phyloP scores from a whole-genome alignment of 148 eudicot genomes.

The Rheum nobile region DNA sequence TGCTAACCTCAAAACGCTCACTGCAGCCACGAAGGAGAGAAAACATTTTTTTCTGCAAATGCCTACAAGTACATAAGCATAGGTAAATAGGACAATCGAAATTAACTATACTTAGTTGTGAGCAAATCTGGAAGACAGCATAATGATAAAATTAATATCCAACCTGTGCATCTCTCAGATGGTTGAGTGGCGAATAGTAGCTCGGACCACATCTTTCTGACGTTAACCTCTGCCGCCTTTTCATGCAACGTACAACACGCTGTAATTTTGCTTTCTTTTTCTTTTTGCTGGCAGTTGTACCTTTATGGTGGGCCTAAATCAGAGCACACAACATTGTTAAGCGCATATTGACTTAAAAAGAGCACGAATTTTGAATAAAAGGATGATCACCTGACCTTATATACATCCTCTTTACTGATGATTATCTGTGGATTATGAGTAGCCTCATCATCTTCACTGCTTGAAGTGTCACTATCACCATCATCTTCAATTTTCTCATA shows the following conservation, averaged over 20 bases:
- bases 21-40: constrained; percentile 71
- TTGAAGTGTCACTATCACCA: constrained; percentile 63
- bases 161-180: constrained; percentile 91
- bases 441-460: constrained; percentile 76
- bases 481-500: constrained; percentile 77
- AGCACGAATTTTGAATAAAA: neutral
- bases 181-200: constrained; percentile 80
- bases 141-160: constrained; percentile 8
- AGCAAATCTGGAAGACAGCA: neutral
- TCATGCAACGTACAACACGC: constrained; percentile 87
- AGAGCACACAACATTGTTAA: too few species aligned
- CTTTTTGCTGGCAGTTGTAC: constrained; percentile 89
- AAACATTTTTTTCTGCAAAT: constrained; percentile 77
- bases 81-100: neutral
- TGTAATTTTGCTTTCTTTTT: constrained; percentile 88
- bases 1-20: constrained; percentile 81
- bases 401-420: constrained; percentile 63
- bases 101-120: neutral
- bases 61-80: constrained; percentile 55
- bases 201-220: constrained; percentile 50
- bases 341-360: too few species aligned
- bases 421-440: constrained; percentile 48
- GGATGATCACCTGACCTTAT: constrained; percentile 43
- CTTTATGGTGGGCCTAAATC: constrained; percentile 75
- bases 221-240: constrained; percentile 63